Conservation (phyloP, 345 rosid species). For the Hevea brasiliensis region DNA sequence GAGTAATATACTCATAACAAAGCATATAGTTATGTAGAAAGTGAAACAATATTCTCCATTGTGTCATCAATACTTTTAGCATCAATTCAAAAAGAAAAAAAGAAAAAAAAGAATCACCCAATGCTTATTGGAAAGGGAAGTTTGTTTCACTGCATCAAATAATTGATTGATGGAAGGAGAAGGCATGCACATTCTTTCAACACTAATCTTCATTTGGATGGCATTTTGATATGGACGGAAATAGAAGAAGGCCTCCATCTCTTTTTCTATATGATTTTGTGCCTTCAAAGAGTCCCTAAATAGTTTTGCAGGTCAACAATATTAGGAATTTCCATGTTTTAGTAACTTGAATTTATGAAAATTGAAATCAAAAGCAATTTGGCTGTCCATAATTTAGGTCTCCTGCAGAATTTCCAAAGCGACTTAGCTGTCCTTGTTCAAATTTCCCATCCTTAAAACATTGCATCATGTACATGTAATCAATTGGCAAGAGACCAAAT, state of each 20-base stretch:
- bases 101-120: conserved; percentile 48
- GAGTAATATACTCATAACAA: conserved; percentile 33
- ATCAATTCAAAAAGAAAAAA: no score
- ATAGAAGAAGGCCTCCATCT: conserved; percentile 61
- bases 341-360: not conserved
- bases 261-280: conserved; percentile 72
- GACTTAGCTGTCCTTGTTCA: conserved; percentile 49
- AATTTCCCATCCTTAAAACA: conserved; percentile 49
- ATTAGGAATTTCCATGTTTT: not conserved
- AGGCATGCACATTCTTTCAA: conserved; percentile 88
- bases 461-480: conserved; percentile 72
- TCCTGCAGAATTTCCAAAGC: conserved; percentile 61
- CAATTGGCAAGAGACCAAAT: conserved; percentile 55
- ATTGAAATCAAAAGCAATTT: conserved; percentile 9
- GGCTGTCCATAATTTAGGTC: conserved; percentile 92
- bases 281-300: conserved; percentile 79
- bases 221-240: conserved; percentile 79
- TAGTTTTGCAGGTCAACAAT: no score
- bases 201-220: conserved; percentile 59
- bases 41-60: not conserved
- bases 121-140: conserved; percentile 64
- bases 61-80: not conserved
- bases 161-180: conserved; percentile 74
- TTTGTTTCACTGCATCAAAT: conserved; percentile 66
- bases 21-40: not conserved